A percentile compares a stretch with the other conserved stretches of the same genome.
Conservation (phyloP, 257 asterid species). For the Thymus quinquecostatus region DNA sequence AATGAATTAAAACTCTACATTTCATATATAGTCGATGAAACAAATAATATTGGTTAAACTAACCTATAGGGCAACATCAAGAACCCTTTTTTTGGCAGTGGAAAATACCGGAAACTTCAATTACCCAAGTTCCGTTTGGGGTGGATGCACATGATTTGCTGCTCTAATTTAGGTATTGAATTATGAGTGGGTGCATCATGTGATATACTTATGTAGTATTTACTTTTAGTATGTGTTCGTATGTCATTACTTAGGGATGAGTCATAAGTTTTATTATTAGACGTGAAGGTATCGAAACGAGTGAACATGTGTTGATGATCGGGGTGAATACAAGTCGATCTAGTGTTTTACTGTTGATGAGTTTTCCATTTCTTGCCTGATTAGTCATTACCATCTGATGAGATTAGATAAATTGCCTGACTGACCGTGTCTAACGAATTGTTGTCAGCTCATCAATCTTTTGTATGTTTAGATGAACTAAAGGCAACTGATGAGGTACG, state of each 20-base stretch:
- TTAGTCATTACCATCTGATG: no score
- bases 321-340: no score
- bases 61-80: slow-evolving; percentile 23
- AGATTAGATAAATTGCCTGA: no score
- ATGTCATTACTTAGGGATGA: neutral
- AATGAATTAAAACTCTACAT: slow-evolving; percentile 35
- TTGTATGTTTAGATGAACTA: no score
- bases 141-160: slow-evolving; percentile 25
- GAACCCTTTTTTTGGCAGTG: slow-evolving; percentile 24
- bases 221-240: neutral
- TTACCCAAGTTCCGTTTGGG: slow-evolving; percentile 6
- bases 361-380: no score
- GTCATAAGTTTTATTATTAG: neutral
- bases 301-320: no score
- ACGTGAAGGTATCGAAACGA: no score
- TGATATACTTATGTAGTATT: neutral
- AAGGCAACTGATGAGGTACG: no score
- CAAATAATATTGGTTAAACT: slow-evolving; percentile 25
- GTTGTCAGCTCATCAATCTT: no score
- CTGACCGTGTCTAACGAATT: no score
- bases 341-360: no score
- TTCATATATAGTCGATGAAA: slow-evolving; percentile 29
- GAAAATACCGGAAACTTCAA: slow-evolving; percentile 5
- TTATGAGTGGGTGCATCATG: neutral
- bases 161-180: slow-evolving; percentile 11